Evolutionary conservation across 805 yeast genomes (phyloP).

Genomic region (Pichia cabralensis): DNA sequence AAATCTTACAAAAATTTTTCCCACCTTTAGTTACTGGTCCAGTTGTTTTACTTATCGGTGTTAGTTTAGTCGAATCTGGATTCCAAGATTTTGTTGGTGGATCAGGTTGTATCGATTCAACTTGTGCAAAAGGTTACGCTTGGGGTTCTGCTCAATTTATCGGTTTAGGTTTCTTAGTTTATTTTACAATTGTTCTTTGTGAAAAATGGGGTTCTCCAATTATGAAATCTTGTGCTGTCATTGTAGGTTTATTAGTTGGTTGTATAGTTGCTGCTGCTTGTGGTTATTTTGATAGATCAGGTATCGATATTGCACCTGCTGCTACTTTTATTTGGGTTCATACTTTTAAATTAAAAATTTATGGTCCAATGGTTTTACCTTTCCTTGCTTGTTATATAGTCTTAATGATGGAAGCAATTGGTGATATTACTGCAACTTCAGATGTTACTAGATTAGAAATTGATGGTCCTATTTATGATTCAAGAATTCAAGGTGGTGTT

Average conservation of each 20-base stretch:
- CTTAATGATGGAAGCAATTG: slow-evolving; percentile 87
- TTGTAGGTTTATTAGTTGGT: slow-evolving; percentile 74
- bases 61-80: slow-evolving; percentile 57
- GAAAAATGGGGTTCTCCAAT: slow-evolving; percentile 91
- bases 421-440: slow-evolving; percentile 89
- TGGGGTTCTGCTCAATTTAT: slow-evolving; percentile 87
- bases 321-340: slow-evolving; percentile 83
- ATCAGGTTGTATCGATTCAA: slow-evolving; percentile 38
- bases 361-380: slow-evolving; percentile 83
- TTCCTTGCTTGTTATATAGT: slow-evolving; percentile 75
- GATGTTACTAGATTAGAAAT: slow-evolving; percentile 83
- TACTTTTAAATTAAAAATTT: slow-evolving; percentile 65
- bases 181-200: slow-evolving; percentile 57
- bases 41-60: slow-evolving; percentile 78
- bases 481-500: slow-evolving; percentile 88
- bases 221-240: slow-evolving; percentile 90
- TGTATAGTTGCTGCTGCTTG: slow-evolving; percentile 90
- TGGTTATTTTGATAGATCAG: slow-evolving; percentile 57
- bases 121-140: slow-evolving; percentile 40
- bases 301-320: slow-evolving; percentile 64
- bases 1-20: slow-evolving; percentile 56
- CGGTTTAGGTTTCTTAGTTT: slow-evolving; percentile 82
- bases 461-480: slow-evolving; percentile 72
- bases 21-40: slow-evolving; percentile 94
- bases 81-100: slow-evolving; percentile 88